Conservation (phyloP, 2,329 filamentous ascomycete species). For the Paradendryphiella salina region DNA sequence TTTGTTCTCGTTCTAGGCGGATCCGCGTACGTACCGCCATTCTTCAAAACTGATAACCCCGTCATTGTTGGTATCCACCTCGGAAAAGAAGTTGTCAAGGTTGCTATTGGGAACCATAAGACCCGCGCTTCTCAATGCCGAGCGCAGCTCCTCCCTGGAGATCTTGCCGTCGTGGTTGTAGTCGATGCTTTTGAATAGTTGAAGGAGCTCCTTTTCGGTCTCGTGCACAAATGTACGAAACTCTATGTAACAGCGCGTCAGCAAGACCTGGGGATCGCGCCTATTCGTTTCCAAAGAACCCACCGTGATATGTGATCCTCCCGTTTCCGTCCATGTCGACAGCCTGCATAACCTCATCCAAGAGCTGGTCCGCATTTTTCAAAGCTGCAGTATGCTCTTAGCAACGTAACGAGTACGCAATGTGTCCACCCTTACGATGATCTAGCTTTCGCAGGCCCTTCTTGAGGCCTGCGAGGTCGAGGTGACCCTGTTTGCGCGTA, state of each 20-base stretch:
- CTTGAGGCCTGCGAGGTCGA: constrained; percentile 83
- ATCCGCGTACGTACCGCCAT: constrained; percentile 74
- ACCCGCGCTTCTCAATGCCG: constrained; percentile 77
- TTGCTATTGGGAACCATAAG: constrained; percentile 76
- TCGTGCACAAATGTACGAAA: constrained; percentile 86
- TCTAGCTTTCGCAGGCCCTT: constrained; percentile 85
- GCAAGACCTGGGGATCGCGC: constrained; percentile 5
- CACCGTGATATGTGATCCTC: constrained; percentile 87
- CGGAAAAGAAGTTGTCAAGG: constrained; percentile 81
- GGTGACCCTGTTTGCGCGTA: constrained; percentile 71
- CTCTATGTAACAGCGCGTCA: constrained; percentile 58
- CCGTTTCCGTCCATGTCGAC: constrained; percentile 89
- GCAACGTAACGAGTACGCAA: constrained; percentile 9
- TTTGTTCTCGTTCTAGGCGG: background rate
- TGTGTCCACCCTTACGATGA: constrained; percentile 68
- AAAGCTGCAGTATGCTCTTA: constrained; percentile 59
- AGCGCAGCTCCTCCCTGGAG: constrained; percentile 79
- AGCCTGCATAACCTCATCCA: constrained; percentile 75
- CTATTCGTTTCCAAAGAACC: constrained; percentile 13
- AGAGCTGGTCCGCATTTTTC: constrained; percentile 87
- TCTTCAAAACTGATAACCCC: constrained; percentile 87
- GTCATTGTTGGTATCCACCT: constrained; percentile 88
- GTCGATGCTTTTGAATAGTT: constrained; percentile 86
- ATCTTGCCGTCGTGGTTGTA: constrained; percentile 81
- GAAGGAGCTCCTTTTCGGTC: constrained; percentile 79